A percentile compares a stretch with the other conserved stretches of the same genome.
phyloP scores from a whole-genome alignment of 2,329 filamentous ascomycete genomes.

The Colletotrichum plurivorum region DNA sequence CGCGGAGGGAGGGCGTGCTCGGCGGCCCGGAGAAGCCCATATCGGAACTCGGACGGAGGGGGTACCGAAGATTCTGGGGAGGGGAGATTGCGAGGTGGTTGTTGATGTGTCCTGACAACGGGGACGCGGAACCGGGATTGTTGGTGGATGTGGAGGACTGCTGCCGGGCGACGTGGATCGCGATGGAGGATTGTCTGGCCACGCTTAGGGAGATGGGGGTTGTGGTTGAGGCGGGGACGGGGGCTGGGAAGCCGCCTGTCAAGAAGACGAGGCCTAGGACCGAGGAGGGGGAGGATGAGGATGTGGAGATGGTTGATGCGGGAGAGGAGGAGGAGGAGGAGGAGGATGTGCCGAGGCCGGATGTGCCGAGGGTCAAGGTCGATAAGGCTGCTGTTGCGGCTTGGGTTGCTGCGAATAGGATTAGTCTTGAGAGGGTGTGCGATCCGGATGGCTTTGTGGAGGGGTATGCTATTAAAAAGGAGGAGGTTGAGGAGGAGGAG shows the following conservation, averaged over 20 bases:
- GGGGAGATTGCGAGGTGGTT: slow-evolving; percentile 84
- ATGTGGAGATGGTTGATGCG: slow-evolving; percentile 43
- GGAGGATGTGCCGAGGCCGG: slow-evolving; percentile 45
- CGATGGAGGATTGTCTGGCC: slow-evolving; percentile 84
- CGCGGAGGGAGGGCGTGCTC: slow-evolving; percentile 83
- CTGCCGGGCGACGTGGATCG: slow-evolving; percentile 85
- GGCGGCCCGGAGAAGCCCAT: slow-evolving; percentile 96
- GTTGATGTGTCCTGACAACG: slow-evolving; percentile 49
- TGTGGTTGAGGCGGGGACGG: slow-evolving; percentile 69
- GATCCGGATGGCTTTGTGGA: slow-evolving; percentile 82
- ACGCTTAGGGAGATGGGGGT: slow-evolving; percentile 87
- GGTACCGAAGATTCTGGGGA: slow-evolving; percentile 90
- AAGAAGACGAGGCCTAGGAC: slow-evolving; percentile 33
- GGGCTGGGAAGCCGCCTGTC: slow-evolving; percentile 53
- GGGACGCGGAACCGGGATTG: slow-evolving; percentile 40
- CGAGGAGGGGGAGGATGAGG: slow-evolving; percentile 42
- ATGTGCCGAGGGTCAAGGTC: slow-evolving; percentile 64
- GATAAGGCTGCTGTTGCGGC: slow-evolving; percentile 71
- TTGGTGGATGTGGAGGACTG: slow-evolving; percentile 79
- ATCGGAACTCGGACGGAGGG: slow-evolving; percentile 84
- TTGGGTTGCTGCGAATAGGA: slow-evolving; percentile 75
- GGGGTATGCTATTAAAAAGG: slow-evolving; percentile 70
- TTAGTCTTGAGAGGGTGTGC: slow-evolving; percentile 76
- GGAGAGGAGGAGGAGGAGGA: slow-evolving; percentile 48
- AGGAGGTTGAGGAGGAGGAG: slow-evolving; percentile 51